Evolutionary conservation across 352 stramenopile genomes (phyloP).

Genomic region (Pythium guiyangense): DNA sequence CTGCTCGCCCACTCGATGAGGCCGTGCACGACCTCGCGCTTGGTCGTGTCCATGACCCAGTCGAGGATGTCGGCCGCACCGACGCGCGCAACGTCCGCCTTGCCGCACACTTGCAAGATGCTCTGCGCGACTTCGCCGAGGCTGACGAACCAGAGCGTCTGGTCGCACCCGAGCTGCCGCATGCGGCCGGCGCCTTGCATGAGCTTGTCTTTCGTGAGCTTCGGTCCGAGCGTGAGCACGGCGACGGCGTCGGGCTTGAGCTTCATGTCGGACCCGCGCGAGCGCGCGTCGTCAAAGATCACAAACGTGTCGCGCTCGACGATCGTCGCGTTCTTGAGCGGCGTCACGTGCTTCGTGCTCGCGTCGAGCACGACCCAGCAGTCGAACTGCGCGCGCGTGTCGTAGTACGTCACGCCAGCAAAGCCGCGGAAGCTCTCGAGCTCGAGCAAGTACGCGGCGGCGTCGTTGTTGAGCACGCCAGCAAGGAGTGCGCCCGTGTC

Average conservation of each 20-base stretch:
- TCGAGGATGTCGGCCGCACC: constrained; percentile 50
- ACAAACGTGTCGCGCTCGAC: constrained; percentile 84
- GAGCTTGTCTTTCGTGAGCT: constrained; percentile 89
- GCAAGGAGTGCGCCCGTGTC: constrained; percentile 83
- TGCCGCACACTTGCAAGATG: constrained; percentile 24
- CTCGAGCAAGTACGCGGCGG: constrained; percentile 43
- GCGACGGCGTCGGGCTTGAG: constrained; percentile 57
- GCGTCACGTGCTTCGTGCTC: constrained; percentile 27
- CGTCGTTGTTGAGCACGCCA: constrained; percentile 44
- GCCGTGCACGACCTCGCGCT: constrained; percentile 47
- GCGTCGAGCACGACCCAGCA: constrained; percentile 74
- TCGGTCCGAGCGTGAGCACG: constrained; percentile 79
- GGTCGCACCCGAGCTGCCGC: constrained; percentile 62
- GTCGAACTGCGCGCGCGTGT: constrained; percentile 40
- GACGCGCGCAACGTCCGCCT: constrained; percentile 2
- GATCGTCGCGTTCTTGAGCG: constrained; percentile 63
- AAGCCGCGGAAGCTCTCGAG: constrained; percentile 18
- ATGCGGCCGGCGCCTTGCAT: constrained; percentile 91
- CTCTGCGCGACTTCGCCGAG: constrained; percentile 63
- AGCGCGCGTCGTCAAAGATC: constrained; percentile 89
- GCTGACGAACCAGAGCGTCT: constrained; percentile 67
- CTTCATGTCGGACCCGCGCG: constrained; percentile 88
- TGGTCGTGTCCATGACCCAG: constrained; percentile 88
- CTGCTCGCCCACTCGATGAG: constrained; percentile 78
- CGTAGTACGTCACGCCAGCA: constrained; percentile 82